Evolutionary conservation across 225 moss, liverwort and hornwort genomes (phyloP), one percentile per base, ranked within the genome.

Genomic region (Physcomitrellopsis africana): DNA sequence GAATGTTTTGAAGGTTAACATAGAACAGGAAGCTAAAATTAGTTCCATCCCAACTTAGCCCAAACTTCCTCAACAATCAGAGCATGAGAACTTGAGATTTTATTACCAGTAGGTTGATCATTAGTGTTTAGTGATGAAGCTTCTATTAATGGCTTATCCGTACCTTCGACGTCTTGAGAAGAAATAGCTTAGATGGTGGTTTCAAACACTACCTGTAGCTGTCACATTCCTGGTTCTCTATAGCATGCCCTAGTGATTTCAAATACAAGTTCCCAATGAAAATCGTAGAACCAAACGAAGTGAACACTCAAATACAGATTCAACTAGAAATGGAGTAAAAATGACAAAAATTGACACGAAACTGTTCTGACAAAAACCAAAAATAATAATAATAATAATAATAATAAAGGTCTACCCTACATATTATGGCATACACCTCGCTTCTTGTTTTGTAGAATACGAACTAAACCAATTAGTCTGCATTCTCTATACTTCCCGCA

Each of bases 361-460:
- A 1, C 1, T 24, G 24, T 24, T 24, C 24, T 24, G 1, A 24
- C 1, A 24, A 24, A 24, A 24, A 24, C 1, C 45, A 24, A 61
- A 52, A 18, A n/a, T 7, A 46, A n/a, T 7, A 5, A 60, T 47
- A 16, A 44, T 10, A 18, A 53, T 16, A 67, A 9, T n/a, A 24
- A 24, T 24, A 24, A 19, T 4, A 47, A 9, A 2, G 8, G 26
- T 63, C 19, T 41, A 60, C 49, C 29, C 10, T 60, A 12, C 6
- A 46, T 66, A 42, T 8, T 44, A 57, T 44, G 53, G 44, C 51
- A 15, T 48, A 62, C 3, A 77, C 55, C 24, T 61, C 24, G 5
- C 10, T 42, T 62, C 46, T 81, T 10, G 6, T 37, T 45, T 67
- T 37, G 46, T 71, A 8, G 46, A 29, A 81, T 24, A 55, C 53